Evolutionary conservation across 345 rosid genomes (phyloP).

Genomic region (Eucalyptus pauciflora): DNA sequence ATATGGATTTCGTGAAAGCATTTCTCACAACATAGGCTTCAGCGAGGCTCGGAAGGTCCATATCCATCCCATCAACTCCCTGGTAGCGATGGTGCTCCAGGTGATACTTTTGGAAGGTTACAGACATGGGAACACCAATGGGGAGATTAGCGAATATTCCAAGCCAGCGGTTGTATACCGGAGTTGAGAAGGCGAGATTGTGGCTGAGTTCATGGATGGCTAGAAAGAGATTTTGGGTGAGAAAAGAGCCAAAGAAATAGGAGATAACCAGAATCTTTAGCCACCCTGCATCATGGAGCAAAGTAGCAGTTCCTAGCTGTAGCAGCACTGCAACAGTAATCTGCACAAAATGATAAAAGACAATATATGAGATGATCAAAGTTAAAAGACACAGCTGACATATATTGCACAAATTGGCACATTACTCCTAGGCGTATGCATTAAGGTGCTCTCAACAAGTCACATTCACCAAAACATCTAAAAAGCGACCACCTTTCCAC

Average conservation of each 20-base stretch:
- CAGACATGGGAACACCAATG: constrained; percentile 82
- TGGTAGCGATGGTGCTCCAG: constrained; percentile 89
- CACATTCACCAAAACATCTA: background rate
- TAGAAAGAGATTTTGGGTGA: constrained; percentile 84
- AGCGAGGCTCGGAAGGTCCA: constrained; percentile 62
- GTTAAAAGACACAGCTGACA: background rate
- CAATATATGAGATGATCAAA: background rate
- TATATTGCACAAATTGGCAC: background rate
- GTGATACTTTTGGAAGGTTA: constrained; percentile 86
- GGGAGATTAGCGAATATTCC: constrained; percentile 89
- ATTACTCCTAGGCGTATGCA: background rate
- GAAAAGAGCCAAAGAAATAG: constrained; percentile 80
- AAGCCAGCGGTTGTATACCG: constrained; percentile 71
- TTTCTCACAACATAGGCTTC: constrained; percentile 62
- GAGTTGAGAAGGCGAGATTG: constrained; percentile 80
- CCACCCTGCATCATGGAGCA: constrained; percentile 54
- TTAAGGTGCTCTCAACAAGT: background rate
- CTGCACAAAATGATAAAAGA: constrained; percentile 19
- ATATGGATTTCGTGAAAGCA: constrained; percentile 43
- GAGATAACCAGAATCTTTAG: constrained; percentile 51
- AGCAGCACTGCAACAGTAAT: constrained; percentile 52
- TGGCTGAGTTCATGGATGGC: constrained; percentile 93
- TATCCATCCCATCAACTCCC: constrained; percentile 76
- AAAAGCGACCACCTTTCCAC: background rate
- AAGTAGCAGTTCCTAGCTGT: constrained; percentile 59